Base-by-base conservation (phyloP, 345 rosid species). In the Brassica juncea region DNA sequence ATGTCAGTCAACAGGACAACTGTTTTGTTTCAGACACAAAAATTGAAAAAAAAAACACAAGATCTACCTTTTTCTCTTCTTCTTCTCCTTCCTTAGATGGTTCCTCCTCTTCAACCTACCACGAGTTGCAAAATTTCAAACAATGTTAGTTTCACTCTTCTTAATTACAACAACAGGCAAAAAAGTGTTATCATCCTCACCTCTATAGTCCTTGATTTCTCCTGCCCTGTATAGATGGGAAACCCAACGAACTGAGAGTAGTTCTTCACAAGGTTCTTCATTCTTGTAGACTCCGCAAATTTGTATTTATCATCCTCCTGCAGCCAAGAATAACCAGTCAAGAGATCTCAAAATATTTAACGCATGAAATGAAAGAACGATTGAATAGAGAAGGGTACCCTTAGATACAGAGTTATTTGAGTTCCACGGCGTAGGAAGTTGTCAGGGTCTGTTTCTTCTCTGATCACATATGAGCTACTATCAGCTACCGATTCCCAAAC, bases 41-140 rank as follows among this genome's bases (percentile, higher is more conserved):
- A n/a, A n/a, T n/a, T n/a, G n/a, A n/a, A n/a, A n/a, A n/a, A n/a
- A n/a, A n/a, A n/a, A n/a, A n/a, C 39, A 28, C 0, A 47, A 12
- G 0, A 0, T 0, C 75, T 84, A 94, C 98, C 92, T 94, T 77
- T 28, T 28, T 28, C 31, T 28, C 31, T 71, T 90, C 94, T 80
- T 91, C 98, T 74, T 91, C 96, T n/a, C n/a, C n/a, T 86, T 95
- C 98, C 61, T 88, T 93, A 59, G 82, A 84, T 57, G 84, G 84
- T 77, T 91, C 99, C 76, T 93, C 99, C 87, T 90, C 98, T 82
- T 95, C 99, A 19, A 95, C 97, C 99, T n/a, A n/a, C n/a, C n/a
- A n/a, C n/a, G n/a, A n/a, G n/a, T n/a, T n/a, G n/a, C n/a, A n/a
- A n/a, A n/a, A n/a, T n/a, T n/a, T n/a, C 31, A 28, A 28, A 28